A percentile compares a stretch with the other conserved stretches of the same genome.
Conservation (phyloP, 2,329 filamentous ascomycete species). For the Botrytis fabae region DNA sequence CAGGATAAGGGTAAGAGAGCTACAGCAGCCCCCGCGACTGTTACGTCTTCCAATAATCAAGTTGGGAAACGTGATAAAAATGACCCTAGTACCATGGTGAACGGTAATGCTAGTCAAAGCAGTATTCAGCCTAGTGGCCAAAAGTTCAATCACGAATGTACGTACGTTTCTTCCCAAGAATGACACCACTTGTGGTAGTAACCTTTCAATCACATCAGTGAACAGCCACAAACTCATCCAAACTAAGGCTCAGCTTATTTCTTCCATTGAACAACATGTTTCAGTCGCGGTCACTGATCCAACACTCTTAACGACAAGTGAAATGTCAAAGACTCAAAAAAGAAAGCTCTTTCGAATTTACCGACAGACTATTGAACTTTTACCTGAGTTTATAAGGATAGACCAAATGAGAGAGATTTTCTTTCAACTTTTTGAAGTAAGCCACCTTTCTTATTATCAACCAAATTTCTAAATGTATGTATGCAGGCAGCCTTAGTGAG, state of each 20-base stretch:
- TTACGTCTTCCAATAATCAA: neutral
- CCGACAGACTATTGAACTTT: constrained; percentile 4
- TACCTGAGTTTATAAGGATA: neutral
- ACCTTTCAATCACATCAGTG: constrained; percentile 6
- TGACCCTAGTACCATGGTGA: neutral
- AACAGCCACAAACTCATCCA: neutral
- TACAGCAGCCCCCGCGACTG: neutral
- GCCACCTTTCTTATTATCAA: constrained; percentile 1
- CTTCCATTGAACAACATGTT: constrained; percentile 6
- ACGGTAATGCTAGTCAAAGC: neutral
- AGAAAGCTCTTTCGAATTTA: neutral
- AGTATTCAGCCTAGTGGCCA: neutral
- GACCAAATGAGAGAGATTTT: neutral
- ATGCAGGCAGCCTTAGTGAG: neutral
- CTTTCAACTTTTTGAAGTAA: constrained; percentile 3
- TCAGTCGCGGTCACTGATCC: neutral
- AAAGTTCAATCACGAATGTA: constrained; percentile 4
- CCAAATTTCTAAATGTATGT: neutral
- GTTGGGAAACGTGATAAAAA: neutral
- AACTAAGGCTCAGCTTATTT: neutral
- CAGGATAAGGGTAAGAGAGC: neutral
- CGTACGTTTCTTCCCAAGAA: neutral
- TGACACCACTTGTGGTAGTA: neutral
- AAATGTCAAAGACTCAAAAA: neutral
- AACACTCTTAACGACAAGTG: neutral